phyloP scores from a whole-genome alignment of 2,329 filamentous ascomycete species.

The Mycosphaerella sp. region DNA sequence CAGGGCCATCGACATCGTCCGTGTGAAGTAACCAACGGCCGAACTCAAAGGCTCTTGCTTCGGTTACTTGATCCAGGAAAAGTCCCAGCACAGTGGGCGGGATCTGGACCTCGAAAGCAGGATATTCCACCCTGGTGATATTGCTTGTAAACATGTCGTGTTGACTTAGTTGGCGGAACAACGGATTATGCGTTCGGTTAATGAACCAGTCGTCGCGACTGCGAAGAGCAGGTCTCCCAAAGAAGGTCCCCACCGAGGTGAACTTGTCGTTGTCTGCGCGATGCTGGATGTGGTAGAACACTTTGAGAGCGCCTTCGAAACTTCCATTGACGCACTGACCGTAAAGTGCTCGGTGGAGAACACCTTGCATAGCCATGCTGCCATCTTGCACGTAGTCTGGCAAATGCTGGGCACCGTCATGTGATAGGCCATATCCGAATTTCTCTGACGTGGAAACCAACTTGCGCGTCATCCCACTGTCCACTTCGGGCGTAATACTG shows the following conservation, averaged over 20 bases:
- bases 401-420: constrained; percentile 33
- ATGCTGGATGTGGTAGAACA: constrained; percentile 36
- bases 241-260: constrained; percentile 40
- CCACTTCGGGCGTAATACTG: constrained; percentile 40
- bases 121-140: constrained; percentile 38
- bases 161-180: constrained; percentile 25
- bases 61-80: constrained; percentile 47
- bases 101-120: constrained; percentile 42
- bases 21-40: constrained; percentile 51
- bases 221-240: constrained; percentile 19
- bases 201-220: neutral
- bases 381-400: constrained; percentile 42
- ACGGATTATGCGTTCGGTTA: constrained; percentile 5
- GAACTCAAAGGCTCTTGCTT: constrained; percentile 43
- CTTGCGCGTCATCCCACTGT: constrained; percentile 40
- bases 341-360: constrained; percentile 41
- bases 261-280: constrained; percentile 42
- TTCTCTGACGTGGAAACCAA: constrained; percentile 36
- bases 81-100: constrained; percentile 45
- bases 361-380: constrained; percentile 38
- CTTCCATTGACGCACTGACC: constrained; percentile 38
- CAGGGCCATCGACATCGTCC: constrained; percentile 49
- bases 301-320: constrained; percentile 35
- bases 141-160: constrained; percentile 28
- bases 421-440: constrained; percentile 38